These are phyloP conservation scores for Panaeolus cyanescens DNA, from an alignment of 768 basidiomycete genomes.

Conservation along the genomic window DNA sequence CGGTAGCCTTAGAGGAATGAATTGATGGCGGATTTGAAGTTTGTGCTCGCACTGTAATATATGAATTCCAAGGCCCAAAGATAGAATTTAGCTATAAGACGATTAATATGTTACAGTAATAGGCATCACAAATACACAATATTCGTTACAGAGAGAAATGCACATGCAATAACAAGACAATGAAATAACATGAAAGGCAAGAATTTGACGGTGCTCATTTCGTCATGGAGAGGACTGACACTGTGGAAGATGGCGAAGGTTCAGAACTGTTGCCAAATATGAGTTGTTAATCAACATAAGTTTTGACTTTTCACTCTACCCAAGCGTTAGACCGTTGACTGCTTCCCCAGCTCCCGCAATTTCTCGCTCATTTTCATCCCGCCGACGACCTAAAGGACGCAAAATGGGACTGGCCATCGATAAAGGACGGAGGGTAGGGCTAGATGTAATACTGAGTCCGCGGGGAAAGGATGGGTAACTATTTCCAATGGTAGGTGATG, in stretches of 20 bases:
- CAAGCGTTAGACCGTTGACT: slow-evolving; percentile 62
- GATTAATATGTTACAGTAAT: background rate
- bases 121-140: background rate
- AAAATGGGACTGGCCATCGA: slow-evolving; percentile 73
- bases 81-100: background rate
- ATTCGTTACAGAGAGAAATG: too few species aligned
- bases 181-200: background rate
- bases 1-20: too few species aligned
- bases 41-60: too few species aligned
- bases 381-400: slow-evolving; percentile 63
- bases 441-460: slow-evolving; percentile 61
- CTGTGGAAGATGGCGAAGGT: background rate
- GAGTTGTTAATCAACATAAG: background rate
- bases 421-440: slow-evolving; percentile 72
- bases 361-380: slow-evolving; percentile 67
- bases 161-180: background rate
- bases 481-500: slow-evolving; percentile 68
- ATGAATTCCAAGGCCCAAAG: too few species aligned
- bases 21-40: too few species aligned
- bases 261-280: background rate
- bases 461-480: slow-evolving; percentile 51
- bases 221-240: background rate
- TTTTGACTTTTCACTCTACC: slow-evolving; percentile 19
- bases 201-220: too few species aligned
- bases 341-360: slow-evolving; percentile 81